Evolutionary conservation across 2,329 filamentous ascomycete species (phyloP), one percentile per base, ranked within the genome.

Genomic region (Aspergillus sp.): DNA sequence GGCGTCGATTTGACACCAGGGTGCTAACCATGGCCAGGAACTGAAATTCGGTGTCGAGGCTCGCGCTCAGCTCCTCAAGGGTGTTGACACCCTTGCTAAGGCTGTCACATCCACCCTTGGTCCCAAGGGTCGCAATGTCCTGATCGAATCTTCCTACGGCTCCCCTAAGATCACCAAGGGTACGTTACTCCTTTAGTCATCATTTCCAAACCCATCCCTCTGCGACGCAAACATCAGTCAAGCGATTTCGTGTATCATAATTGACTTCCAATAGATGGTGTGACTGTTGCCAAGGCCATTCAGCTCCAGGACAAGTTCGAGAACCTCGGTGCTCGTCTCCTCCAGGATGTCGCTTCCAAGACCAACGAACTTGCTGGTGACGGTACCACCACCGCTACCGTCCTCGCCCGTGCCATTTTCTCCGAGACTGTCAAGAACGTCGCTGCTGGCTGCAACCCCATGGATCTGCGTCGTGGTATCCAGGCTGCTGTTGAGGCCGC

Each of bases 381-480:
- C 78, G 95, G 95, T 80, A 99, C 95, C 70, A 99, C 95, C 66
- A 96, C 93, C 66, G 95, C 95, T 65, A 99, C 95, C 64, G 95
- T 98, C 67, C 91, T 99, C 67, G 95, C 92, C 69, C 91, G 92
- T 70, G 90, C 93, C 77, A 99, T 99, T 81, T 99, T 99, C 86
- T 96, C 95, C 79, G 95, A 99, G 86, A 98, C 93, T 55, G 95
- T 98, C 77, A 99, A 99, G 89, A 99, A 99, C 78, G 95, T 99
- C 65, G 95, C 95, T 66, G 95, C 95, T 64, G 95, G 95, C 74
- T 99, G 95, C 89, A 99, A 99, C 84, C 95, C 95, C 67, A 98
- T 99, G 95, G 95, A 99, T 75, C 86, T 99, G 73, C 89, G 95
- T 78, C 89, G 95, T 71, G 95, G 95, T 79, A 98, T 95, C 73